phyloP scores from a whole-genome alignment of 352 stramenopile genomes.

The Pythium phragmitis region DNA sequence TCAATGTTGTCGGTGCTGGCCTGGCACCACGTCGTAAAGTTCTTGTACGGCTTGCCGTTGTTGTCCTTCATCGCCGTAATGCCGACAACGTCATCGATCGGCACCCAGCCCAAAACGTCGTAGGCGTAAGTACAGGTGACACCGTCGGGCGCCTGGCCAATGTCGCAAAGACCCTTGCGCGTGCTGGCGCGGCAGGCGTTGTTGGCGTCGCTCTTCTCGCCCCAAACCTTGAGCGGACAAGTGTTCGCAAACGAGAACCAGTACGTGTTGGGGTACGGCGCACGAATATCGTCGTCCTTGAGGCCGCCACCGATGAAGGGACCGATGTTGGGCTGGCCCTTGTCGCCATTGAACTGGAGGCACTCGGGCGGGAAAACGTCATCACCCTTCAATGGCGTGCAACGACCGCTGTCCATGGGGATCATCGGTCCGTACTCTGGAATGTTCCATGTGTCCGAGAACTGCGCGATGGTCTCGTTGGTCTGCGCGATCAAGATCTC shows the following conservation, averaged over 20 bases:
- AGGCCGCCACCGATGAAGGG: conserved; percentile 54
- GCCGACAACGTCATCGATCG: conserved; percentile 77
- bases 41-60: conserved; percentile 43
- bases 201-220: conserved; percentile 46
- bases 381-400: conserved; percentile 31
- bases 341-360: conserved; percentile 42
- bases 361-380: conserved; percentile 39
- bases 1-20: conserved; percentile 57
- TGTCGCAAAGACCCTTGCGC: conserved; percentile 61
- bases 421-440: conserved; percentile 48
- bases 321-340: conserved; percentile 39
- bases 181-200: conserved; percentile 41
- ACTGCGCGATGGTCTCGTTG: conserved; percentile 48
- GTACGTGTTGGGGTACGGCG: conserved; percentile 30
- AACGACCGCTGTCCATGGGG: conserved; percentile 39
- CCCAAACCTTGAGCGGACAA: conserved; percentile 46
- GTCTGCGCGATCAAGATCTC: conserved; percentile 47
- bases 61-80: conserved; percentile 67
- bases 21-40: conserved; percentile 71
- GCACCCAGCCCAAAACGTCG: conserved; percentile 73
- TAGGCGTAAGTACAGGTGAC: conserved; percentile 79
- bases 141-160: conserved; percentile 56
- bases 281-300: conserved; percentile 27
- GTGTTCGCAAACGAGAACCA: conserved; percentile 42
- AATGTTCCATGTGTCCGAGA: conserved; percentile 30